phyloP scores from a whole-genome alignment of 148 eudicot species.

The Vaccinium corymbosum region DNA sequence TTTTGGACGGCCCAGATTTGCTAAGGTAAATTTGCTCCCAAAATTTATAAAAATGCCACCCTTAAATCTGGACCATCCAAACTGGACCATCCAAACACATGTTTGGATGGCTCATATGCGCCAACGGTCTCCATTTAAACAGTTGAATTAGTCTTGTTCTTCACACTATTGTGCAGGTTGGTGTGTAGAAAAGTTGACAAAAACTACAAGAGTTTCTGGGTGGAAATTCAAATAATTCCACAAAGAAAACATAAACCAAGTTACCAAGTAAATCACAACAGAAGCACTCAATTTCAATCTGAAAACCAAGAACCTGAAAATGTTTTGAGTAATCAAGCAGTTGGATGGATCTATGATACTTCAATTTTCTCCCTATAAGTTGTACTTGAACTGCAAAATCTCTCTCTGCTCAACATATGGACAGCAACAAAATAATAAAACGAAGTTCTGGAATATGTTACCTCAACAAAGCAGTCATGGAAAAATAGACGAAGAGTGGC shows the following conservation, averaged over 20 bases:
- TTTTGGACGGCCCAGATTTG: too few relatives aligned
- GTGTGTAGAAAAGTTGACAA: background rate
- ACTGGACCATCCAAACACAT: too few relatives aligned
- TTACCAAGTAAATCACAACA: background rate
- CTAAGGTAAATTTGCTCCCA: too few relatives aligned
- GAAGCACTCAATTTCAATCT: background rate
- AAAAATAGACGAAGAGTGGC: constrained; percentile 73
- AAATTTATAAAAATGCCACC: too few relatives aligned
- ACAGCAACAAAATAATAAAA: background rate
- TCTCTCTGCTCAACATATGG: background rate
- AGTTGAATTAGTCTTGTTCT: background rate
- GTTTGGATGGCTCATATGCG: too few relatives aligned
- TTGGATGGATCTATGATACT: background rate
- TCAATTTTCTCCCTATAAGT: background rate
- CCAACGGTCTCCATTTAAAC: too few relatives aligned
- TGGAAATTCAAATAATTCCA: background rate
- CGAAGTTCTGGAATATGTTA: background rate
- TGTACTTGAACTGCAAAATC: background rate
- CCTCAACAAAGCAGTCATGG: constrained; percentile 82
- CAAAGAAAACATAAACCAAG: background rate
- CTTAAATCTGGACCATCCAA: too few relatives aligned
- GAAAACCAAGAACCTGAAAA: background rate
- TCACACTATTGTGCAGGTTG: background rate
- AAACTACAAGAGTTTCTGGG: background rate
- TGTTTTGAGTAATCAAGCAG: background rate